These are phyloP conservation scores for Glebionis coronaria DNA, from an alignment of 129 eudicot species.

Conservation along the genomic window DNA sequence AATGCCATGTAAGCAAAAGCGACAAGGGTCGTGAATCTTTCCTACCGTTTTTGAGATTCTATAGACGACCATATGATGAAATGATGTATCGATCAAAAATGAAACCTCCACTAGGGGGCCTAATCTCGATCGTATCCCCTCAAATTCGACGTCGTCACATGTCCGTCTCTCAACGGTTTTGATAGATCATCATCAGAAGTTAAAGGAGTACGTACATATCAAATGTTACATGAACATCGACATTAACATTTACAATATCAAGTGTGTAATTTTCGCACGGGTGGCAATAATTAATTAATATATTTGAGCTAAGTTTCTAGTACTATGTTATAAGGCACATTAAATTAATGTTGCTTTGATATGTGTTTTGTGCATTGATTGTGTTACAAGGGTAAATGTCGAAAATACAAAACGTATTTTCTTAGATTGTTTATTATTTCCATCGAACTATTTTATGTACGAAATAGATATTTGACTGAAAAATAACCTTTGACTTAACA, in stretches of 20 bases:
- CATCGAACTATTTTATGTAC: no score
- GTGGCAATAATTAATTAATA: slow-evolving; percentile 35
- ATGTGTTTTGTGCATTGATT: slow-evolving; percentile 32
- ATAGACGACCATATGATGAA: slow-evolving; percentile 90
- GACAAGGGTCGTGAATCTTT: slow-evolving; percentile 74
- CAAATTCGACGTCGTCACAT: slow-evolving; percentile 73
- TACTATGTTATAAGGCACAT: slow-evolving; percentile 33
- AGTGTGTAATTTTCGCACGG: slow-evolving; percentile 10
- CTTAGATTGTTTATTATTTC: no score
- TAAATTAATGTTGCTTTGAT: slow-evolving; percentile 34
- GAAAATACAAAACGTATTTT: no score
- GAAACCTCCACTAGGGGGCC: slow-evolving; percentile 96
- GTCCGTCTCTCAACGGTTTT: slow-evolving; percentile 92
- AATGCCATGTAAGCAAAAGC: slow-evolving; percentile 48
- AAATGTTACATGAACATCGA: slow-evolving; percentile 33
- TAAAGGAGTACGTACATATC: slow-evolving; percentile 28
- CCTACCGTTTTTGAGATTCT: slow-evolving; percentile 55
- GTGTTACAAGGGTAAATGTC: no score
- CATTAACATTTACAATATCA: slow-evolving; percentile 19
- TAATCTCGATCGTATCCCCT: slow-evolving; percentile 85
- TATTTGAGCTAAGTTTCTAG: slow-evolving; percentile 27
- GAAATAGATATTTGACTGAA: no score
- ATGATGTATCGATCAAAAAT: slow-evolving; percentile 90
- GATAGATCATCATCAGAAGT: slow-evolving; percentile 23
- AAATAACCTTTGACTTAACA: no score